phyloP scores from a whole-genome alignment of 352 stramenopile species.

The Halophytophthora polymorphica region DNA sequence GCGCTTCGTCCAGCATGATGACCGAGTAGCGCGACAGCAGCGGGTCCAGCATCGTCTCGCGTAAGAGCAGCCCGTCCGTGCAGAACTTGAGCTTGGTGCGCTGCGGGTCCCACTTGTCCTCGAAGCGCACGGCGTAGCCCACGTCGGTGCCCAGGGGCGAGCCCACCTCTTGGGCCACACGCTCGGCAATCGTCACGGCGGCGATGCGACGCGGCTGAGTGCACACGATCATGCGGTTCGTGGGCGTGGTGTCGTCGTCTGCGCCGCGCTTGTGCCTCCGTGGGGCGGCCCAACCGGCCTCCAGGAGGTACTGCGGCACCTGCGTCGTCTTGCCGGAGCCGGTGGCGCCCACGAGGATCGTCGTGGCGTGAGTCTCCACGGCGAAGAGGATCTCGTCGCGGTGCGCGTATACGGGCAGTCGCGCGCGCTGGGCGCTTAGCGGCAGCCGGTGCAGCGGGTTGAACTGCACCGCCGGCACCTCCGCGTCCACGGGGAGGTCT shows the following conservation, averaged over 20 bases:
- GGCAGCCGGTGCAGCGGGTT: slow-evolving; percentile 66
- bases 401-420: slow-evolving; percentile 87
- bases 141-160: slow-evolving; percentile 91
- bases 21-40: slow-evolving; percentile 77
- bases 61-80: slow-evolving; percentile 98
- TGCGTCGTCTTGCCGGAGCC: slow-evolving; percentile 93
- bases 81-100: slow-evolving; percentile 98
- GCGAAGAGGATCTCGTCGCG: slow-evolving; percentile 88
- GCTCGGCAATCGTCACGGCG: slow-evolving; percentile 96
- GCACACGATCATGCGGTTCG: slow-evolving; percentile 73
- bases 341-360: slow-evolving; percentile 92
- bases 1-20: slow-evolving; percentile 92
- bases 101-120: slow-evolving; percentile 89
- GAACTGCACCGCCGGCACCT: slow-evolving; percentile 45
- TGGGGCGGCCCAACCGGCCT: slow-evolving; percentile 81
- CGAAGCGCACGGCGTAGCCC: slow-evolving; percentile 99
- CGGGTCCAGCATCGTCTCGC: slow-evolving; percentile 90
- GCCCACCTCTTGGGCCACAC: slow-evolving; percentile 97
- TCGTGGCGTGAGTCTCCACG: slow-evolving; percentile 83
- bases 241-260: not conserved
- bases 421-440: slow-evolving; percentile 50
- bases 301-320: slow-evolving; percentile 90
- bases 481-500: slow-evolving; percentile 29
- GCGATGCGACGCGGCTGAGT: slow-evolving; percentile 95
- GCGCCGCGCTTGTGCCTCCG: slow-evolving; percentile 3